These are phyloP conservation scores for Gnomoniopsis sp. DNA, from an alignment of 2,329 filamentous ascomycete genomes.

Conservation along the genomic window DNA sequence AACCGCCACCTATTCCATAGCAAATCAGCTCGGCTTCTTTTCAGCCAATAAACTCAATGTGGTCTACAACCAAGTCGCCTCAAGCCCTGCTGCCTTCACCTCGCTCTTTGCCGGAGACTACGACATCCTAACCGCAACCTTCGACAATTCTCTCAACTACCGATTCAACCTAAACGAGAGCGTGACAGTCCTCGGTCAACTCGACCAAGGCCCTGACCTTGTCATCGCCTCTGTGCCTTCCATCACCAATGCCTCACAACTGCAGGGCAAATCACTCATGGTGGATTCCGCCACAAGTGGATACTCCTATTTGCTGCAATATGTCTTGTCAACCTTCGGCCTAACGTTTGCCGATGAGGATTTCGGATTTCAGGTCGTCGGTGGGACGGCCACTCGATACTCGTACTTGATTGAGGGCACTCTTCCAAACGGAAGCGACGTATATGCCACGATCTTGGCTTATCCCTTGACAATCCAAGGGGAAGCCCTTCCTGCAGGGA, in stretches of 20 bases:
- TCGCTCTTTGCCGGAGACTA: slow-evolving; percentile 24
- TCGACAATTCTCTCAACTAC: slow-evolving; percentile 29
- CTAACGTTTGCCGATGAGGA: slow-evolving; percentile 10
- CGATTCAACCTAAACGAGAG: slow-evolving; percentile 25
- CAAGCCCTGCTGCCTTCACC: slow-evolving; percentile 24
- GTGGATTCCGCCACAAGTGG: slow-evolving; percentile 28
- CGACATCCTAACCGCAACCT: slow-evolving; percentile 27
- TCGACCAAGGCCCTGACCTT: slow-evolving; percentile 29
- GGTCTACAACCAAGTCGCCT: slow-evolving; percentile 26
- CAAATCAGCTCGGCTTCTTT: slow-evolving; percentile 28
- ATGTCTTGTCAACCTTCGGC: slow-evolving; percentile 7
- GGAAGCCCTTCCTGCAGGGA: slow-evolving; percentile 13
- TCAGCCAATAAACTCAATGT: slow-evolving; percentile 25
- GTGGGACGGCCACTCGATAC: slow-evolving; percentile 26
- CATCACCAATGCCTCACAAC: slow-evolving; percentile 24
- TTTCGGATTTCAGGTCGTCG: slow-evolving; percentile 23
- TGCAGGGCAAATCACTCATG: slow-evolving; percentile 26
- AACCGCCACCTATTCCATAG: slow-evolving; percentile 28
- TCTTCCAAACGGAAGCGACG: slow-evolving; percentile 25
- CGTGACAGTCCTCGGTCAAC: slow-evolving; percentile 28
- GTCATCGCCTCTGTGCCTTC: slow-evolving; percentile 25
- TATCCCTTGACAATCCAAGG: slow-evolving; percentile 27
- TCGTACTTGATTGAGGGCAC: slow-evolving; percentile 23
- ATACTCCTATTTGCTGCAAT: slow-evolving; percentile 24
- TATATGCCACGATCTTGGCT: slow-evolving; percentile 28